Base-by-base conservation (phyloP, 306 rosid genomes). In the Vigna unguiculata region DNA sequence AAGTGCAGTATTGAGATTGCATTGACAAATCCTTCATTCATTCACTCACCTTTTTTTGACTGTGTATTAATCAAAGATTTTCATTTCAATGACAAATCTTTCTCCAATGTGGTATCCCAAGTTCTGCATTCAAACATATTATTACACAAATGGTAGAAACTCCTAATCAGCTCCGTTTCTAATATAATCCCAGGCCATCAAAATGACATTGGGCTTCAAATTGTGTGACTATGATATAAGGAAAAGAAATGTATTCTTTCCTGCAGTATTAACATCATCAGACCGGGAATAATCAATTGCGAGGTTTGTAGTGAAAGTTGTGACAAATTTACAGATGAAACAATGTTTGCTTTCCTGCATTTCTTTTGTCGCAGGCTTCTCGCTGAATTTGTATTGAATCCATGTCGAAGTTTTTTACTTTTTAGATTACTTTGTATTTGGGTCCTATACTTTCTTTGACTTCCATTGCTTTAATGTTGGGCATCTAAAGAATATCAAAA, bases 51-150 rank as follows among this genome's bases (percentile, higher is more conserved):
- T 45, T 48, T 28, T 25, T 59, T 47, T 48, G 22, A 8, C 24
- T 28, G n/a, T 47, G 28, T 46, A 4, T 64, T 64, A 41, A 57
- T 68, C 58, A 24, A 67, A 46, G 73, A 25, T 69, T 69, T 69
- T 28, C 47, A 24, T 13, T 69, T 49, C 46, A 17, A 69, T 30
- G 5, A 28, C 12, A 49, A 69, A 49, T n/a, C 11, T 69, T 69
- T 49, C 28, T 28, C 46, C n/a, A 28, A 43, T 66, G 54, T 51
- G 62, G 22, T 48, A 32, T 30, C 47, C 52, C 1, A 10, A 9
- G 30, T 19, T 32, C 61, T 32, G 17, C 48, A 51, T 70, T 24
- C 14, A 36, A 11, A 48, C 24, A 28, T 21, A 69, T 69, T 28
- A 48, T 46, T 47, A 47, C 48, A 51, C 32, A 32, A 69, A 25